A percentile compares a stretch with the other conserved stretches of the same genome.
phyloP scores from a whole-genome alignment of 2,329 filamentous ascomycete genomes.

The Talaromyces amestolkiae region DNA sequence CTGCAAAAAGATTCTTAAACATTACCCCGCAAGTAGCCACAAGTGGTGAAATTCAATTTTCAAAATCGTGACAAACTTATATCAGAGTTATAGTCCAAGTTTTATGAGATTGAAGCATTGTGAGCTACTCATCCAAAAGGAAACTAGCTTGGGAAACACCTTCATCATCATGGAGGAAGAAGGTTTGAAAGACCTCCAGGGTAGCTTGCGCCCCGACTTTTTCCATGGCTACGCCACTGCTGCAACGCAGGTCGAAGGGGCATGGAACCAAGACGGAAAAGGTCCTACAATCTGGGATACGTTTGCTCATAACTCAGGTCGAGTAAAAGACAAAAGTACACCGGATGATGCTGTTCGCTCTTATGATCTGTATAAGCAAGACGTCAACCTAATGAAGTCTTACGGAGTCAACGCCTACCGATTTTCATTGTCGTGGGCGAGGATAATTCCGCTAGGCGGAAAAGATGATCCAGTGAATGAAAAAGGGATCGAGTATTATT shows the following conservation, averaged over 20 bases:
- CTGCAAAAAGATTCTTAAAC: background rate
- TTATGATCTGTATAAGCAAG: slow-evolving; percentile 70
- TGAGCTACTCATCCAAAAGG: background rate
- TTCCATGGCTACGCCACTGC: slow-evolving; percentile 33
- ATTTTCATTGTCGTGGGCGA: slow-evolving; percentile 73
- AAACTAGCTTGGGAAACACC: background rate
- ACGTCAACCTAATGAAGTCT: slow-evolving; percentile 70
- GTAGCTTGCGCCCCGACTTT: slow-evolving; percentile 28
- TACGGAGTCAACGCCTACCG: slow-evolving; percentile 71
- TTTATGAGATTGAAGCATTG: background rate
- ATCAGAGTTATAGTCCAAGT: background rate
- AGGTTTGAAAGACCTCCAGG: slow-evolving; percentile 25
- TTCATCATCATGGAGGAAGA: background rate
- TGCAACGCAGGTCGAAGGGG: slow-evolving; percentile 68
- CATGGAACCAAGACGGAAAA: slow-evolving; percentile 68
- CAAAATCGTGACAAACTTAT: background rate
- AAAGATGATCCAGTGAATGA: slow-evolving; percentile 73
- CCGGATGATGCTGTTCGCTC: slow-evolving; percentile 75
- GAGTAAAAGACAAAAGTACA: slow-evolving; percentile 70
- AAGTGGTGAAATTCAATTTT: background rate
- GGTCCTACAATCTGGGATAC: slow-evolving; percentile 79
- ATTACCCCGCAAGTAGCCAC: slow-evolving; percentile 3
- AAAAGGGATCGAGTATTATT: slow-evolving; percentile 71
- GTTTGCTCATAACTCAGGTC: slow-evolving; percentile 71
- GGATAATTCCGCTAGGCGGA: slow-evolving; percentile 75